Evolutionary conservation across 2,329 filamentous ascomycete species (phyloP), one percentile per base, ranked within the genome.

Genomic region (Mollisia scopiformis): DNA sequence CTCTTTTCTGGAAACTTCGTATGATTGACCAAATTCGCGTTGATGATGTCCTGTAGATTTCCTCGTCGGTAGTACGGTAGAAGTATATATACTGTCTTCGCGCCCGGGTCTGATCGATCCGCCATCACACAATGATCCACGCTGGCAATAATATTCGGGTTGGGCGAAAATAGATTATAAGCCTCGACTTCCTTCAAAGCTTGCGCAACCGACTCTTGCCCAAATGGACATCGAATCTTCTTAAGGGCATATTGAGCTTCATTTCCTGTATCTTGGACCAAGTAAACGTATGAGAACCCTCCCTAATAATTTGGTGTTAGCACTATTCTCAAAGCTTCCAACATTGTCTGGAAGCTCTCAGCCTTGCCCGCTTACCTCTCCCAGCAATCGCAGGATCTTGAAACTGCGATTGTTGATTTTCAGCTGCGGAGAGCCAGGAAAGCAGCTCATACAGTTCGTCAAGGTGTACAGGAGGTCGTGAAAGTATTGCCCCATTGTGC

Each of bases 191-290:
- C 95, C 76, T 94, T 94, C 83, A 98, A 89, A 55, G 95, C 95
- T 75, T 92, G 92, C 68, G 92, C 88, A 61, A 99, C 94, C 27
- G 92, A 97, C 81, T 99, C 95, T 76, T 95, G 90, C 68, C 95
- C 95, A 73, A 99, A 98, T 4, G 95, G 94, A 82, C 95, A 99
- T 74, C 94, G 89, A 76, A 99, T 99, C 84, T 99, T 99, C 79
- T 99, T 99, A 64, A 98, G 88, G 19, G 95, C 95, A 76, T 96
- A 94, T 50, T 97, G 85, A 71, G 94, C 88, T 62, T 91, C 90
- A 55, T 87, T 90, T 57, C 86, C 82, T 51, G 90, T 94, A 76
- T 97, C 93, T 82, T 98, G 91, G 62, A 99, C 95, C 62, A 99
- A 91, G 79, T 99, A 99, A 70, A 99, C 95, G 78, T 98, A 99